phyloP scores from a whole-genome alignment of 1,139 yeast species.

The Sugiyamaella grinbergsii region DNA sequence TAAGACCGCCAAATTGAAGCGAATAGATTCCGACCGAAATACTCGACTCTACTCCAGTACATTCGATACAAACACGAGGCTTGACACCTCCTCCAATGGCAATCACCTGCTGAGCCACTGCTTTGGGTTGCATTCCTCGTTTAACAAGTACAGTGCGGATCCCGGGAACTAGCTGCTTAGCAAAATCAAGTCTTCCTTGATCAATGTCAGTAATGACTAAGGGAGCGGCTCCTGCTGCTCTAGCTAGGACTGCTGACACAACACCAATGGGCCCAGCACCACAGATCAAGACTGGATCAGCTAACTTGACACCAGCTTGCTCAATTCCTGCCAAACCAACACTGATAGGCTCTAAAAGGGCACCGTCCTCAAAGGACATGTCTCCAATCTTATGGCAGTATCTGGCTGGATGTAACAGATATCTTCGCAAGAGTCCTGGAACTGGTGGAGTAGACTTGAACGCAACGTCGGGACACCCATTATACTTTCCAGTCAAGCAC shows the following conservation, averaged over 20 bases:
- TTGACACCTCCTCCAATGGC: constrained; percentile 48
- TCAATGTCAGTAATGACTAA: constrained; percentile 60
- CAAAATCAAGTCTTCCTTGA: constrained; percentile 33
- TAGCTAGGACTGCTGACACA: constrained; percentile 74
- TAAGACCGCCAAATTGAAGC: constrained; percentile 62
- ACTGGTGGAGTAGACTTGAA: constrained; percentile 88
- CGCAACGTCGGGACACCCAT: constrained; percentile 78
- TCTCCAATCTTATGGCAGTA: constrained; percentile 80
- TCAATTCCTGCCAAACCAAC: constrained; percentile 86
- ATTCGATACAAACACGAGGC: constrained; percentile 69
- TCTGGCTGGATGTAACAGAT: constrained; percentile 76
- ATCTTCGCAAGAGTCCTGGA: constrained; percentile 70
- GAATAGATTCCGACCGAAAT: constrained; percentile 63
- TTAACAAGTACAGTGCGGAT: constrained; percentile 34
- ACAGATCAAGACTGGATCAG: constrained; percentile 74
- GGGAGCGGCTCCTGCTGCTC: constrained; percentile 77
- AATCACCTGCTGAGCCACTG: constrained; percentile 47
- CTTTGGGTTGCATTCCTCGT: constrained; percentile 38
- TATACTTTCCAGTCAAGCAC: constrained; percentile 75
- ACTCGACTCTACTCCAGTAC: constrained; percentile 71
- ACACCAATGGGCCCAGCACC: constrained; percentile 97
- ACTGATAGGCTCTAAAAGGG: constrained; percentile 82
- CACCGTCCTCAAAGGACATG: constrained; percentile 81
- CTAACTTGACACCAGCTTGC: constrained; percentile 65
- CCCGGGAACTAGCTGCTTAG: constrained; percentile 40